Evolutionary conservation across 371 early-diverging fungal species (phyloP), one percentile per base, ranked within the genome.

Genomic region (Mucor plumbeus): DNA sequence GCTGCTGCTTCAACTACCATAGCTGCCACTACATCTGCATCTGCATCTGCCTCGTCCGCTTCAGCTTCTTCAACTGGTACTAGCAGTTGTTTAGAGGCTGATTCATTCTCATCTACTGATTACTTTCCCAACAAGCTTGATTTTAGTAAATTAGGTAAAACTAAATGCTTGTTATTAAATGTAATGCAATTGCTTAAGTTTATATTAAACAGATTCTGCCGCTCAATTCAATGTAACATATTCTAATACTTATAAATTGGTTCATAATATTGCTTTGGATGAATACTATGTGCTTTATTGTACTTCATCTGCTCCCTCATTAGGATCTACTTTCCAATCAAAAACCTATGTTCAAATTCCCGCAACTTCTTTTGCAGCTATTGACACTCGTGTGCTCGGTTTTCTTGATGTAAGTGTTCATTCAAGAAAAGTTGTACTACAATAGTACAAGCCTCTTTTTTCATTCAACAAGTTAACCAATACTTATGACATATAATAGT

Each of bases 211-310:
- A 60, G 61, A 58, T 36, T 19, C 61, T 33, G 47, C 61, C n/a
- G 64, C 72, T 11, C 61, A 59, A 59, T 77, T 77, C 53, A 65
- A 41, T 26, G 74, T 73, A 10, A 58, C 59, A 26, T 77, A 77
- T 54, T n/a, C 55, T 13, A 73, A 70, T 41, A 71, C 69, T 3
- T 77, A 74, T 50, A 77, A 77, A 55, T 31, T 66, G 39, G 71
- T 77, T 21, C 65, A 61, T 33, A 77, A 77, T n/a, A 55, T 57
- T 35, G 64, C 47, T 6, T 56, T 70, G 44, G 66, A 66, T 38
- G 77, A 77, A 41, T 63, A 71, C 35, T 73, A 73, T 48, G 64
- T 77, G n/a, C 64, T 77, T 13, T 69, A 77, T 44, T 77, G 77
- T 53, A 73, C 77, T 9, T 61, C 47, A 35, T 35, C 43, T 3